Conservation (phyloP, 2,329 filamentous ascomycete genomes). For the Bipolaris oryzae region DNA sequence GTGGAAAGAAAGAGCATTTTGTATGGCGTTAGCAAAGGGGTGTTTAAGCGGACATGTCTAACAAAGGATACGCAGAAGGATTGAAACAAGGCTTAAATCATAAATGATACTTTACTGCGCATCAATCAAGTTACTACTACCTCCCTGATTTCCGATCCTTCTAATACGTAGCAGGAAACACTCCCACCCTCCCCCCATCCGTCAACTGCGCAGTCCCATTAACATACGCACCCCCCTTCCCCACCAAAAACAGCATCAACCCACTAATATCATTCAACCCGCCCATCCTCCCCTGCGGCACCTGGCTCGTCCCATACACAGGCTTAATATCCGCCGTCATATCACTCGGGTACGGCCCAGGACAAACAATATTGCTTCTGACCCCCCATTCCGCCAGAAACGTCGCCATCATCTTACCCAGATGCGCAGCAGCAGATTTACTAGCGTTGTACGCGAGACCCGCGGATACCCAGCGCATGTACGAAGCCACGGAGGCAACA, state of each 20-base stretch:
- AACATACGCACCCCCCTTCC: conserved; percentile 58
- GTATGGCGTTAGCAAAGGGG: too few species aligned
- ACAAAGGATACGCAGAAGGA: too few species aligned
- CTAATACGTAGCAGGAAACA: conserved; percentile 46
- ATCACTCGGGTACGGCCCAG: conserved; percentile 53
- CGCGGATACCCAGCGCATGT: conserved; percentile 47
- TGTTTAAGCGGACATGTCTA: too few species aligned
- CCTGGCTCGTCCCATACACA: conserved; percentile 41
- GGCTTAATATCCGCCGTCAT: conserved; percentile 47
- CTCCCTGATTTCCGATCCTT: too few species aligned
- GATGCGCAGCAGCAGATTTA: conserved; percentile 52
- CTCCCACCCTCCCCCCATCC: conserved; percentile 52
- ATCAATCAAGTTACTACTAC: too few species aligned
- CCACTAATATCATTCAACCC: conserved; percentile 56
- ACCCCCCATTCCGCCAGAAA: conserved; percentile 54
- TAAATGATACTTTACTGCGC: too few species aligned
- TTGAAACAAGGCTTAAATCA: too few species aligned
- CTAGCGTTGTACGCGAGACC: conserved; percentile 53
- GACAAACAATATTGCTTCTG: conserved; percentile 55
- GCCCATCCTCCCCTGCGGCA: conserved; percentile 52
- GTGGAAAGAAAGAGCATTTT: too few species aligned
- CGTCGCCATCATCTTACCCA: conserved; percentile 54
- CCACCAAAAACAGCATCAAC: conserved; percentile 58
- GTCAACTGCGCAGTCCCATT: conserved; percentile 60
- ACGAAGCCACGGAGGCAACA: conserved; percentile 50